Conservation (phyloP, 2,329 filamentous ascomycete species). For the Metarhizium robertsii region DNA sequence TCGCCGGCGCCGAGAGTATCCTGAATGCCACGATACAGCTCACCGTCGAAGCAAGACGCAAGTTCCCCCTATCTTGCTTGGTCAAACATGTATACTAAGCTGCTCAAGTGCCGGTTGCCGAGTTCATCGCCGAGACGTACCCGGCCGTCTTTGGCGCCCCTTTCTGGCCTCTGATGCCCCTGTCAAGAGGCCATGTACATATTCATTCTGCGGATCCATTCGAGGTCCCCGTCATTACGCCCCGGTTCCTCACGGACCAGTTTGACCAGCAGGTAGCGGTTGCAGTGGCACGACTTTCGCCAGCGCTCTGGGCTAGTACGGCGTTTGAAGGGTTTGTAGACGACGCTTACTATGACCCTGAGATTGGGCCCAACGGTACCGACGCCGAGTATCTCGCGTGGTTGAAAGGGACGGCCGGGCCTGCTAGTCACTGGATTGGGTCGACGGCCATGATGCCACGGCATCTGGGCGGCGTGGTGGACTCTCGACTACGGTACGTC, state of each 20-base stretch:
- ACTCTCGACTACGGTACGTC: slow-evolving; percentile 10
- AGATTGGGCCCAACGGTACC: slow-evolving; percentile 10
- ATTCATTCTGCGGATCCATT: slow-evolving; percentile 13
- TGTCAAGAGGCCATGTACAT: slow-evolving; percentile 15
- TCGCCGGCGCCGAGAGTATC: slow-evolving; percentile 10
- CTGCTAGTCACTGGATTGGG: slow-evolving; percentile 16
- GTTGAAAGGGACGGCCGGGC: slow-evolving; percentile 4
- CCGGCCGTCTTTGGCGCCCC: slow-evolving; percentile 8
- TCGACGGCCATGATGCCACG: slow-evolving; percentile 15
- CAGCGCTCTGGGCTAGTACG: slow-evolving; percentile 10
- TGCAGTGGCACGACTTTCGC: slow-evolving; percentile 6
- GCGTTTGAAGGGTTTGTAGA: slow-evolving; percentile 11
- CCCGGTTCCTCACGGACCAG: slow-evolving; percentile 11
- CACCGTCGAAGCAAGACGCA: slow-evolving; percentile 7
- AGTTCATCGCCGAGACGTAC: slow-evolving; percentile 11
- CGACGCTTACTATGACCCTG: slow-evolving; percentile 11
- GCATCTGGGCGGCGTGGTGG: slow-evolving; percentile 13
- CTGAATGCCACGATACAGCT: slow-evolving; percentile 14
- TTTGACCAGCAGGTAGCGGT: slow-evolving; percentile 14
- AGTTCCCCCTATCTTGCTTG: neutral
- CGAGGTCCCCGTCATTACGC: slow-evolving; percentile 10
- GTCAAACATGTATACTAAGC: neutral
- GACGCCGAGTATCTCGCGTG: slow-evolving; percentile 13
- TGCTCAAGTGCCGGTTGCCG: slow-evolving; percentile 11
- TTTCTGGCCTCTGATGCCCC: slow-evolving; percentile 15